These are phyloP conservation scores for Saccharomycopsis sp. DNA, from an alignment of 805 yeast species.

Conservation along the genomic window DNA sequence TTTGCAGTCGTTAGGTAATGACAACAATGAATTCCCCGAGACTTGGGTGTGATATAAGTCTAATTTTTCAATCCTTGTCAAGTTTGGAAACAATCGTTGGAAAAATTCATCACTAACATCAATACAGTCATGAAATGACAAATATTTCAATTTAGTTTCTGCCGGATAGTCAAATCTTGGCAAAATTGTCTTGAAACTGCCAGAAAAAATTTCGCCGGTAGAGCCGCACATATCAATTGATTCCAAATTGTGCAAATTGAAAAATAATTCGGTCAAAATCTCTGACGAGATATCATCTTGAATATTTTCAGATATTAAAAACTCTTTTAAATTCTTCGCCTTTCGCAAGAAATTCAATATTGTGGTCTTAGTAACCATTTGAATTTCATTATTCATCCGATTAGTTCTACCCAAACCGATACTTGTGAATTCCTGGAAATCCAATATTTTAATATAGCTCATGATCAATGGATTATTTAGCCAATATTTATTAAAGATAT, in stretches of 20 bases:
- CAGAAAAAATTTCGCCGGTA: conserved; percentile 53
- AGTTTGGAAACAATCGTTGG: conserved; percentile 48
- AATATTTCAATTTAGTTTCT: conserved; percentile 25
- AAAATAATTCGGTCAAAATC: conserved; percentile 52
- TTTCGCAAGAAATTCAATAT: conserved; percentile 52
- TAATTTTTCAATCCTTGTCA: conserved; percentile 51
- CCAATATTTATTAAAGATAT: conserved; percentile 11
- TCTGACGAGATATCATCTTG: conserved; percentile 67
- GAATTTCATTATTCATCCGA: conserved; percentile 84
- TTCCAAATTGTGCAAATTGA: conserved; percentile 46
- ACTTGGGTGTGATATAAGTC: conserved; percentile 81
- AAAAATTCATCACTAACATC: conserved; percentile 57
- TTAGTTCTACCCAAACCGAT: conserved; percentile 87
- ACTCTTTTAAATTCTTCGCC: conserved; percentile 60
- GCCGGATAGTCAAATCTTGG: conserved; percentile 24
- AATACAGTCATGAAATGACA: conserved; percentile 86
- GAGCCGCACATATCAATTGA: conserved; percentile 88
- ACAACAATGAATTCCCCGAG: conserved; percentile 50
- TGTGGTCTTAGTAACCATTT: conserved; percentile 77
- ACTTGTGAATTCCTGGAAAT: conserved; percentile 82
- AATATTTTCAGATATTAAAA: conserved; percentile 77
- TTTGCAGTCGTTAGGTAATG: conserved; percentile 49
- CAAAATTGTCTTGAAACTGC: conserved; percentile 37
- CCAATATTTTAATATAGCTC: conserved; percentile 46
- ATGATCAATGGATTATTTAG: conserved; percentile 3